Conservation (phyloP, 805 yeast genomes). For the Candida namnaoensis region DNA sequence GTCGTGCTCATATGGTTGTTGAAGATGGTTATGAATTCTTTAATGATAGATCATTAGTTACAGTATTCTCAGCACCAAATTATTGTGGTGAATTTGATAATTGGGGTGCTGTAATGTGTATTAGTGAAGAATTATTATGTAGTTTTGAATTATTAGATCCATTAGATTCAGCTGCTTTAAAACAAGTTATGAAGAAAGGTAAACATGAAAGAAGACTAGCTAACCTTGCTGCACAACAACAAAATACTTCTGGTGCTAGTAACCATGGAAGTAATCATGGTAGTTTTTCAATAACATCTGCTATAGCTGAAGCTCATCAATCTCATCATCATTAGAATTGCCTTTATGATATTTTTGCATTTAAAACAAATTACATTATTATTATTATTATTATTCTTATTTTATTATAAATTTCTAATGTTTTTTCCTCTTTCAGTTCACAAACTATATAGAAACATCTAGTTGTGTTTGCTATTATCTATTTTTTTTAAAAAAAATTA, state of each 20-base stretch:
- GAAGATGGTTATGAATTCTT: conserved; percentile 85
- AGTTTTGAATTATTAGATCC: conserved; percentile 93
- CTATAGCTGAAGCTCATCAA: not conserved
- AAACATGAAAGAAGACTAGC: conserved; percentile 76
- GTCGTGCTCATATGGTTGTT: conserved; percentile 85
- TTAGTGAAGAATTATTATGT: conserved; percentile 84
- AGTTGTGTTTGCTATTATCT: too few species aligned
- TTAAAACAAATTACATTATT: too few species aligned
- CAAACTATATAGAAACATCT: too few species aligned
- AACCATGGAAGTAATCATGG: conserved; percentile 8
- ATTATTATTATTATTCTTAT: too few species aligned
- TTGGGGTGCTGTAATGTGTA: conserved; percentile 99
- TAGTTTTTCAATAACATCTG: conserved; percentile 2
- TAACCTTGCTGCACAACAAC: conserved; percentile 19
- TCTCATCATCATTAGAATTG: too few species aligned
- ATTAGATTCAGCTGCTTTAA: conserved; percentile 83
- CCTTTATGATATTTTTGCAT: too few species aligned
- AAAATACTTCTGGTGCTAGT: not conserved
- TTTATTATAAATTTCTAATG: too few species aligned
- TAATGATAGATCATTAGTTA: conserved; percentile 63
- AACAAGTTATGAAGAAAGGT: conserved; percentile 93
- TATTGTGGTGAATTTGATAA: conserved; percentile 55
- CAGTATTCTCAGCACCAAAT: conserved; percentile 77
- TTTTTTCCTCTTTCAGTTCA: too few species aligned
- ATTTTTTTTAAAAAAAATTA: too few species aligned